Base-by-base conservation (phyloP, 176 grass and related monocot genomes). In the Aegilops speltoides region DNA sequence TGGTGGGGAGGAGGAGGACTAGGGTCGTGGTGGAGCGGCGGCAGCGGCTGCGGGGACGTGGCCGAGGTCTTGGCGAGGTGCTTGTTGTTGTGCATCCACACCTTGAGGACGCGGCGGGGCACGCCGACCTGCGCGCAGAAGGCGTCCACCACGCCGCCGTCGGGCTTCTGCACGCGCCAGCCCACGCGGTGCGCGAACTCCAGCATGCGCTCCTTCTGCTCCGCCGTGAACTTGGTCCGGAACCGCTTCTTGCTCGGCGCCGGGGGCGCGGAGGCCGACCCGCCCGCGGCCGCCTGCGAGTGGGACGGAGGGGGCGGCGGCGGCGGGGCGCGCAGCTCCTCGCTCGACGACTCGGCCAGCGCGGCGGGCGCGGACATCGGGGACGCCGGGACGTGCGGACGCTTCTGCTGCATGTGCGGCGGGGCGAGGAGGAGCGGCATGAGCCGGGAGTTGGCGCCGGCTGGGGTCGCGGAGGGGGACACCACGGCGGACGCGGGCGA, bases 1-100 rank as follows among this genome's bases (percentile, higher is more conserved):
- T 32, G 67, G 8, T n/a, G 71, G 6, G 9, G 72, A 0, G 7
- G 68, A 7, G 43, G 73, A 14, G 68, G 46, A 17, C 41, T 10
- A 10, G 65, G 77, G 78, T 82, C 41, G 22, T 36, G 71, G 2
- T 80, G 73, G 67, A 74, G 45, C 33, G 20, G 66, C 9, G 54
- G 63, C 26, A 8, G 70, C 7, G 52, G 57, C 62, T 50, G 84
- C 28, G 69, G 65, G 29, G 81, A 64, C 1, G 84, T 54, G 0
- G 83, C 34, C 14, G 88, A 32, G 5, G 77, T 78, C 77, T 85
- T 91, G 80, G 89, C 78, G 90, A 86, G 90, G 91, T 89, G 92
- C 87, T 96, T 99, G 86, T 99, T 96, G 84, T 99, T 99, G 87
- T 99, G 93, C 94, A 98, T 98, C 97, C 97, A 98, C 79, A 98